Base-by-base conservation (phyloP, 1,284 basidiomycete genomes). In the Marasmius tenuissimus region DNA sequence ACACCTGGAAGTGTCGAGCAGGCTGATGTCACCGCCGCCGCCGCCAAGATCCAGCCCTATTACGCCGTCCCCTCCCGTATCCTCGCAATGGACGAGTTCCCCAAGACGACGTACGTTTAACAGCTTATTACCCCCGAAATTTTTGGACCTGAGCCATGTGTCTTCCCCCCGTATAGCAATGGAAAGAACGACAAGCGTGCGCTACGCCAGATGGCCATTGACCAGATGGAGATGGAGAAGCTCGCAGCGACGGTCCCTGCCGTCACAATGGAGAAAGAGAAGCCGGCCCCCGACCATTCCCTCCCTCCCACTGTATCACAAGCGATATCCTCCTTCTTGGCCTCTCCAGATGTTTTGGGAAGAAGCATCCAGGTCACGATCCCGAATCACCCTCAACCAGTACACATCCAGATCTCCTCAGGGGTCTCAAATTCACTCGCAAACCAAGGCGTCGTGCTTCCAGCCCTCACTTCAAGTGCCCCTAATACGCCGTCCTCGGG, bases 11-110 rank as follows among this genome's bases (percentile, higher is more conserved):
- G 65, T n/a, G 75, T 78, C 10, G 71, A 74, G 52, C 65, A 74
- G 16, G 77, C 80, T 35, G 72, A 72, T 33, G 80, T 85, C 9
- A 75, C 73, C 59, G 73, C 74, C 16, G 78, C 80, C 22, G 75
- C 80, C 4, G 72, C 78, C 22, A 78, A 81, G 63, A 75, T 84
- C 18, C 83, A 85, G 66, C 84, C 85, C 12, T 85, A 86, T 70
- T 86, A 87, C 69, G 84, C 84, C 4, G 81, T 85, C 14, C 85
- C 85, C 2, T 78, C 78, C 0, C 75, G 76, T 42, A 79, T 78
- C 63, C 61, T 82, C 49, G 69, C 73, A 4, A 70, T 85, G 61
- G 72, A 73, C 38, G 72, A 75, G 27, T 81, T 86, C 63, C 84
- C 84, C 12, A 76, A 80, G 64, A 87, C 84, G 11, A 67, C 74